Evolutionary conservation across 192 early-diverging fungal species (phyloP), one percentile per base, ranked within the genome.

Genomic region (Gamsiella multidivaricata): DNA sequence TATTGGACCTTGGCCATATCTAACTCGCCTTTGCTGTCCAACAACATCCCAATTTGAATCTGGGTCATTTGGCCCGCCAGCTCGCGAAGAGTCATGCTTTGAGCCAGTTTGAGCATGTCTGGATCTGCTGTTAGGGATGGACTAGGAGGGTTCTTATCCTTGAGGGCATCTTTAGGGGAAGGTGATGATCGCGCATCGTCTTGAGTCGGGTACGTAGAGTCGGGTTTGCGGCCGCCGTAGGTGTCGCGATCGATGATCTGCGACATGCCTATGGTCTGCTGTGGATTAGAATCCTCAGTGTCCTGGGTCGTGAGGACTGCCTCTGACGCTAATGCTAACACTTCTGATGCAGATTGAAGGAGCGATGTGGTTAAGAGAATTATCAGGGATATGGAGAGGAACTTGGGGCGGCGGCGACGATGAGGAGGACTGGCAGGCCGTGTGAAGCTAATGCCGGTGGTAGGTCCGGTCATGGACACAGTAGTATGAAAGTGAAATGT

Each of bases 51-150:
- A 14, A 87, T 82, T 26, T 89, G 79, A 23, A 91, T 79, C 71
- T 91, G 90, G 18, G 86, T 86, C 90, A 91, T 89, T 52, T 91
- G 90, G 17, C 90, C 90, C 28, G 86, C 83, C 51, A 90, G 85
- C 43, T 90, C 85, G 46, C 69, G 65, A 5, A 89, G 39, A 0
- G 78, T 84, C 82, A 91, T 71, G 5, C 49, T 57, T 17, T 56
- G 22, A 9, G 86, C 79, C 49, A 90, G 66, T 3, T 29, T 47
- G 17, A 29, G 41, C 34, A 91, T 82, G 47, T 88, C 90, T 0
- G 25, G 31, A 47, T 91, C 90, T 39, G 88, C 82, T 0, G 49
- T 0, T 0, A 54, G 58, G 0, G 82, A 42, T 5, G 61, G 61
- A 1, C 61, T 31, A 1, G 37, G 39, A 10, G 68, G 51, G 20